Base-by-base conservation (phyloP, 208 protist species). In the Leishmania braziliensis region DNA sequence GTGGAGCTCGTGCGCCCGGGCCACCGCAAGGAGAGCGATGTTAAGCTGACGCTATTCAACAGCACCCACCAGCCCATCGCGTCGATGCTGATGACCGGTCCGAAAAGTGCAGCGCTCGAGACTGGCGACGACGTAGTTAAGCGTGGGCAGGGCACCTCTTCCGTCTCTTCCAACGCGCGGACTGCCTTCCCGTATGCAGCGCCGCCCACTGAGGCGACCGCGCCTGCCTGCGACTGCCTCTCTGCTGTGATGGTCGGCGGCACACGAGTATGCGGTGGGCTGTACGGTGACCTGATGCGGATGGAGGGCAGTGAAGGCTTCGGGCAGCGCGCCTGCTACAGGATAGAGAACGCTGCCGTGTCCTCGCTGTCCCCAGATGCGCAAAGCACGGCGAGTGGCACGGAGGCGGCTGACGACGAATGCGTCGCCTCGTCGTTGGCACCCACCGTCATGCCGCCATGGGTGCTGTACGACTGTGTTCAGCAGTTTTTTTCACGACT, bases 21-120 rank as follows among this genome's bases (percentile, higher is more conserved):
- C 0, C 90, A 95, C 65, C 95, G 95, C 23, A 72, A 63, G 39
- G 83, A 92, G 65, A 84, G 83, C 72, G 91, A 96, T 73, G 84
- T 97, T 5, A 91, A 90, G 66, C 70, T 95, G n/a, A 91, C 92
- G 0, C 89, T 97, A 18, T 96, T 90, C 81, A 78, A 91, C 75
- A 65, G 66, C 56, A 54, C 65, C 12, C 84, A 95, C 75, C 82
- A 85, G 56, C 83, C 89, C 5, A 68, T 95, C n/a, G 85, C 86
- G 26, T 86, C 91, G 33, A 91, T 97, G 89, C 81, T 93, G 51
- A 84, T 93, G 77, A 95, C 93, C 2, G 93, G 93, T 0, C 86
- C 87, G 10, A 46, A 58, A 2, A 62, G 53, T 0, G 74, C 5
- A 48, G 6, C 79, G 36, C 70, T 33, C 5, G 29, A 33, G 16